Evolutionary conservation across 129 eudicot genomes (phyloP), one percentile per base, ranked within the genome.

Genomic region (Sambucus nigra): DNA sequence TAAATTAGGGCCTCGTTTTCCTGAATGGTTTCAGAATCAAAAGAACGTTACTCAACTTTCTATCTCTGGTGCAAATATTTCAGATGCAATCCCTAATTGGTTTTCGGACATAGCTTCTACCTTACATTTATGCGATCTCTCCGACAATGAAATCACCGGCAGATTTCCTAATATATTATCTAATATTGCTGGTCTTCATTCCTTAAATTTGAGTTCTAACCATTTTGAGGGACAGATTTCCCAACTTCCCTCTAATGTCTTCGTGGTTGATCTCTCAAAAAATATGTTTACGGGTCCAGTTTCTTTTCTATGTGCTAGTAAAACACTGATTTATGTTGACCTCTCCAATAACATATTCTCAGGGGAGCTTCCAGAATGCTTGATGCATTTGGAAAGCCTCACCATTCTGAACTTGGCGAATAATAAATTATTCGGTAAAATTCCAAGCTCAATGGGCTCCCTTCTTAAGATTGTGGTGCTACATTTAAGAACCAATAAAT

Each of bases 291-390:
- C 16, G 4, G 46, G 46, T 10, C 16, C 46, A 40, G 1, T 40
- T 40, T 41, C 53, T 14, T 61, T 61, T 24, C 47, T 70, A 11
- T 56, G 69, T 23, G 7, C 38, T 2, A 9, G 25, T 24, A 7
- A 9, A 12, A 23, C 4, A 12, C 7, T 60, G 3, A 1, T 0
- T 2, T 46, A 17, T 27, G 60, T 71, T 28, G 83, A 76, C 24
- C 45, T 76, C 25, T 76, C 78, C 0, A 9, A 63, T n/a, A 76
- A 76, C 22, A 35, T 14, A 10, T 55, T 76, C 0, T 57, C 26
- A 0, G 75, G 65, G 2, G 62, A 25, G 16, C 23, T 76, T 32
- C 78, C 75, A 26, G 44, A 67, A 2, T 56, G 75, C 31, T 67
- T 55, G 38, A 15, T 21, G 20, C 25, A 31, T 20, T 48, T 71